phyloP scores from a whole-genome alignment of 441 rosid genomes.

The Kokia cookei region DNA sequence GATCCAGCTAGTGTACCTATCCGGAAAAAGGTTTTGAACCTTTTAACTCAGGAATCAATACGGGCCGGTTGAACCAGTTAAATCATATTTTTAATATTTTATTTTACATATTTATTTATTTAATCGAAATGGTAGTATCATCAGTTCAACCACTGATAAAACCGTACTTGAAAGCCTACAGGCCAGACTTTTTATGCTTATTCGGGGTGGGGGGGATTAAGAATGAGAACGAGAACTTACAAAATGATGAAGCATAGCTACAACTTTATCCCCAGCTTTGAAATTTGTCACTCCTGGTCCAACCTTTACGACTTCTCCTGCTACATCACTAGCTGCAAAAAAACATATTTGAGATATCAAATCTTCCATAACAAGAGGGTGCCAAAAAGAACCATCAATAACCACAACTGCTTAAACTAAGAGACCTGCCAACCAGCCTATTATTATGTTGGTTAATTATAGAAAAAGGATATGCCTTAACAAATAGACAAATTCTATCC shows the following conservation, averaged over 20 bases:
- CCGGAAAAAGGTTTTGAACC: too few species aligned
- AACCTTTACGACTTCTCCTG: conserved; percentile 66
- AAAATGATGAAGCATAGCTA: conserved; percentile 29
- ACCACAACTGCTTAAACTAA: neutral
- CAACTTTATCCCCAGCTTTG: conserved; percentile 77
- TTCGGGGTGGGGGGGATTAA: neutral
- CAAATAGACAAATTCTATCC: neutral
- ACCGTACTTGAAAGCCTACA: too few species aligned
- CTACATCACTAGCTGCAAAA: conserved; percentile 31
- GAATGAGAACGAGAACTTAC: conserved; percentile 13
- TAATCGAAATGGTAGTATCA: too few species aligned
- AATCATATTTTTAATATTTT: too few species aligned
- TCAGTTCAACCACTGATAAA: too few species aligned
- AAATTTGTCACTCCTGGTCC: conserved; percentile 59
- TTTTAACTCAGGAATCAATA: too few species aligned
- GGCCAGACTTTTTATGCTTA: neutral
- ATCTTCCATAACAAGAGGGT: neutral
- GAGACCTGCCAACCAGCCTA: neutral
- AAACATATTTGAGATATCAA: neutral
- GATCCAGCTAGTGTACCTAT: too few species aligned
- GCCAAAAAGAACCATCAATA: neutral
- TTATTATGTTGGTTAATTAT: neutral
- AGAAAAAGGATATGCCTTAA: neutral
- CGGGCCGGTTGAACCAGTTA: too few species aligned
- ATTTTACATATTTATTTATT: too few species aligned